Base-by-base conservation (phyloP, 2,329 filamentous ascomycete genomes). In the Fusarium sublunatum region DNA sequence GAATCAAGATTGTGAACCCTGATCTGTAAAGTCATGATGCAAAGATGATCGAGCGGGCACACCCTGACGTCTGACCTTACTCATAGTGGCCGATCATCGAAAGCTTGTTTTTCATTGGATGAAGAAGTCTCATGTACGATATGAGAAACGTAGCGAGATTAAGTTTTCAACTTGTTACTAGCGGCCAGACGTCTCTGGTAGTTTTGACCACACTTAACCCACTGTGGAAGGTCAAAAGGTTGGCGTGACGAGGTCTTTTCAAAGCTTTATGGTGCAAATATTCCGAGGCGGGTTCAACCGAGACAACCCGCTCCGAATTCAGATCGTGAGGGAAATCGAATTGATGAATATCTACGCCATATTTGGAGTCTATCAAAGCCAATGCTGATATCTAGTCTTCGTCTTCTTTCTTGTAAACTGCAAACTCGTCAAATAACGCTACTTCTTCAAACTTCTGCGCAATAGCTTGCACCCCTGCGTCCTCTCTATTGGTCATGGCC, bases 331-430 rank as follows among this genome's bases (percentile, higher is more conserved):
- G 19, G 19, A 19, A 19, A 19, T 19, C 19, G 19, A 19, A 19
- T 19, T 19, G 19, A 19, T 19, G 19, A 19, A 19, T 19, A 19
- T 19, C 19, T 19, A 19, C 19, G 19, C 19, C 19, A 3, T 19
- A 19, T 19, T 19, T 19, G 19, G 19, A 19, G 87, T 88, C 5
- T 32, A 32, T 7, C 31, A 32, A 32, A 5, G 6, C 29, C 31
- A 2, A 24, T 24, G 3, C 6, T 12, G 6, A 13, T 6, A 9
- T 7, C 36, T 38, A 24, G 6, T 38, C 47, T 12, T 55, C 47
- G 6, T 38, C 47, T 12, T 55, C 52, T 12, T 55, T 53, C 38
- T 53, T 53, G 3, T 55, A 55, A 4, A 44, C 52, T 11, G 22
- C 47, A 53, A 55, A 55, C 38, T 55, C 52, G 13, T 53, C 52